phyloP scores from a whole-genome alignment of 768 basidiomycete genomes.

The Kondoa malvinella region DNA sequence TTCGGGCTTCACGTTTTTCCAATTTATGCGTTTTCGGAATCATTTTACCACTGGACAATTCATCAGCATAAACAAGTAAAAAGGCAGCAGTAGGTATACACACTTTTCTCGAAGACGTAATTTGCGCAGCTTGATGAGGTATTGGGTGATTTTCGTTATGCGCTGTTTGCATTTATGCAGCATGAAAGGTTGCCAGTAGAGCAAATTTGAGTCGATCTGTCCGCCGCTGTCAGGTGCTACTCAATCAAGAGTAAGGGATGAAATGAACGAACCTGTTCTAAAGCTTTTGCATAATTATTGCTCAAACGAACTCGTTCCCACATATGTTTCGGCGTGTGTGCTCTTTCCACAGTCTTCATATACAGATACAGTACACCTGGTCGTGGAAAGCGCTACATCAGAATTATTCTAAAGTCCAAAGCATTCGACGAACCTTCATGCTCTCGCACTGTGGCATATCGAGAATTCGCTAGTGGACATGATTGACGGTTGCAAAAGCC shows the following conservation, averaged over 20 bases:
- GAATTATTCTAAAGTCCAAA: neutral
- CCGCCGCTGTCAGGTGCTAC: neutral
- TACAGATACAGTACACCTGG: conserved; percentile 75
- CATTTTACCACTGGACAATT: conserved; percentile 57
- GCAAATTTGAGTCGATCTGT: conserved; percentile 82
- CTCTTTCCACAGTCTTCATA: conserved; percentile 92
- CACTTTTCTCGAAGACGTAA: conserved; percentile 33
- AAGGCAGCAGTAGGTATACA: conserved; percentile 1
- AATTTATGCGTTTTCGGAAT: conserved; percentile 94
- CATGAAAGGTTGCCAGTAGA: conserved; percentile 96
- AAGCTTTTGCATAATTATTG: conserved; percentile 82
- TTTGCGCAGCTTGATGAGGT: conserved; percentile 93
- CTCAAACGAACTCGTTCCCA: conserved; percentile 91
- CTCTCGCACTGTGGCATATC: conserved; percentile 96
- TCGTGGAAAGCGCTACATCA: neutral
- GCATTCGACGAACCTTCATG: conserved; percentile 51
- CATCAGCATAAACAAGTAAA: neutral
- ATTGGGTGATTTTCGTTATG: conserved; percentile 96
- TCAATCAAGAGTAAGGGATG: neutral
- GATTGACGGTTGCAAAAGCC: conserved; percentile 88
- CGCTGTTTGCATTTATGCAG: conserved; percentile 99
- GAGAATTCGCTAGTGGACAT: conserved; percentile 92
- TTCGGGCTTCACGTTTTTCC: conserved; percentile 73
- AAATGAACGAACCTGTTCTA: conserved; percentile 63
- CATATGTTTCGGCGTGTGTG: conserved; percentile 89